Conservation (phyloP, 331 rosid genomes). For the Malus hybrid region DNA sequence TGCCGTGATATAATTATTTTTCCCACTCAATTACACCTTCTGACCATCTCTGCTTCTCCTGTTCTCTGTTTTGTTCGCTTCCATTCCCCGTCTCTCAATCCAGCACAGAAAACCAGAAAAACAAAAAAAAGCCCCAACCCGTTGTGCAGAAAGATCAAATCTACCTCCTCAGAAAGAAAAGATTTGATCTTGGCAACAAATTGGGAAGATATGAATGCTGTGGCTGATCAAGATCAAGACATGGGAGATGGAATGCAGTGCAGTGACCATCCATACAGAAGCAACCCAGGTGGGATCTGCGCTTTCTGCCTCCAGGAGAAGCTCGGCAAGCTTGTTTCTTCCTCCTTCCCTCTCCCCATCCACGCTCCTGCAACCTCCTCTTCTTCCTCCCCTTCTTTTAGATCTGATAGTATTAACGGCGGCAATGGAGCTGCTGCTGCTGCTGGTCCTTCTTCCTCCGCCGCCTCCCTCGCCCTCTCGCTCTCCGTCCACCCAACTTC, state of each 20-base stretch:
- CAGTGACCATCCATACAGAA: slow-evolving; percentile 69
- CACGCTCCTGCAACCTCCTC: slow-evolving; percentile 50
- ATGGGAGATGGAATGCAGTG: slow-evolving; percentile 83
- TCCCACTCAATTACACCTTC: slow-evolving; percentile 33
- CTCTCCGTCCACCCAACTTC: slow-evolving; percentile 22
- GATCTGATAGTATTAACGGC: slow-evolving; percentile 37
- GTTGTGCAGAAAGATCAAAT: neutral
- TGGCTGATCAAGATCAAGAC: slow-evolving; percentile 37
- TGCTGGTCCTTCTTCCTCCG: neutral
- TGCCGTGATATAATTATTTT: neutral
- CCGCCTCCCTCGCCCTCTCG: neutral
- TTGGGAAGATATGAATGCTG: slow-evolving; percentile 45
- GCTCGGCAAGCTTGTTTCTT: slow-evolving; percentile 85
- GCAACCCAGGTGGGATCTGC: slow-evolving; percentile 92
- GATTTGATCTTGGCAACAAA: slow-evolving; percentile 20
- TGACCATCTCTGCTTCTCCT: slow-evolving; percentile 21
- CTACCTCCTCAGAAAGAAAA: neutral
- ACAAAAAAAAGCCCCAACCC: neutral
- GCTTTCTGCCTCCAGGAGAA: slow-evolving; percentile 91
- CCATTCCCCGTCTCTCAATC: slow-evolving; percentile 6
- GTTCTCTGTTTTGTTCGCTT: slow-evolving; percentile 15
- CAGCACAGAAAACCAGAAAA: slow-evolving; percentile 11
- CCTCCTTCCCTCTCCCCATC: slow-evolving; percentile 71
- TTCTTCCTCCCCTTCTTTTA: slow-evolving; percentile 68
- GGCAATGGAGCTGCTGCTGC: neutral